These are phyloP conservation scores for Dalbergia cochinchinensis DNA, from an alignment of 306 rosid species.

Conservation along the genomic window DNA sequence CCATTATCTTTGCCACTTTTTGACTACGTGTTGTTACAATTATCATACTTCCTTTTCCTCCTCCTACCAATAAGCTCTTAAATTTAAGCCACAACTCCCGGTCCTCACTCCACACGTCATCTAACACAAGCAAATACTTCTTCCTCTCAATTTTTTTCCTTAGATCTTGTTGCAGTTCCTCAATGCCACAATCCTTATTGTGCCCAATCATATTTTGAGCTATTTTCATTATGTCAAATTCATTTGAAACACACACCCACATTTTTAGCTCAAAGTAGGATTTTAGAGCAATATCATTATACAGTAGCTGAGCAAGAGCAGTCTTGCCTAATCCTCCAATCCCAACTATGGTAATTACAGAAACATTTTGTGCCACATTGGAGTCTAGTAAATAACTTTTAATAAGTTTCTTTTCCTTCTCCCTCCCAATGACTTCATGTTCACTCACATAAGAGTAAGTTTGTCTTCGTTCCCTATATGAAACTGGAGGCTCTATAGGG, in stretches of 20 bases:
- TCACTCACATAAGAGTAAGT: slow-evolving; percentile 49
- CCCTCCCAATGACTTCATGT: slow-evolving; percentile 51
- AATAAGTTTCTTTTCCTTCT: slow-evolving; percentile 21
- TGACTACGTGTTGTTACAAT: slow-evolving; percentile 48
- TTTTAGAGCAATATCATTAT: slow-evolving; percentile 19
- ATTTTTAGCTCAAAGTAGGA: slow-evolving; percentile 36
- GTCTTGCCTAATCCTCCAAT: slow-evolving; percentile 63
- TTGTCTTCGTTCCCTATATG: slow-evolving; percentile 36
- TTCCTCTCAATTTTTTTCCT: slow-evolving; percentile 37
- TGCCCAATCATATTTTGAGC: slow-evolving; percentile 42
- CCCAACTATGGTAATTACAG: slow-evolving; percentile 50
- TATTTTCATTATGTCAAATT: slow-evolving; percentile 46
- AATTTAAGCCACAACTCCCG: slow-evolving; percentile 31
- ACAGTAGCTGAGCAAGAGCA: slow-evolving; percentile 52
- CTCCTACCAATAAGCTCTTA: slow-evolving; percentile 39
- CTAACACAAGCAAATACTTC: slow-evolving; percentile 55
- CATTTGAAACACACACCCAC: slow-evolving; percentile 61
- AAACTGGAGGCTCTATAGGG: neutral
- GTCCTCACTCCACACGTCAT: slow-evolving; percentile 54
- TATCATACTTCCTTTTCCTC: slow-evolving; percentile 51
- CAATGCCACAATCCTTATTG: slow-evolving; percentile 20
- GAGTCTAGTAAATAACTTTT: neutral
- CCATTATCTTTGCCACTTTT: slow-evolving; percentile 24
- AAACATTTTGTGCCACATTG: slow-evolving; percentile 32
- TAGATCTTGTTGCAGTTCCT: slow-evolving; percentile 27